Base-by-base conservation (phyloP, 1,284 basidiomycete genomes). In the Trichosporon asahii region DNA sequence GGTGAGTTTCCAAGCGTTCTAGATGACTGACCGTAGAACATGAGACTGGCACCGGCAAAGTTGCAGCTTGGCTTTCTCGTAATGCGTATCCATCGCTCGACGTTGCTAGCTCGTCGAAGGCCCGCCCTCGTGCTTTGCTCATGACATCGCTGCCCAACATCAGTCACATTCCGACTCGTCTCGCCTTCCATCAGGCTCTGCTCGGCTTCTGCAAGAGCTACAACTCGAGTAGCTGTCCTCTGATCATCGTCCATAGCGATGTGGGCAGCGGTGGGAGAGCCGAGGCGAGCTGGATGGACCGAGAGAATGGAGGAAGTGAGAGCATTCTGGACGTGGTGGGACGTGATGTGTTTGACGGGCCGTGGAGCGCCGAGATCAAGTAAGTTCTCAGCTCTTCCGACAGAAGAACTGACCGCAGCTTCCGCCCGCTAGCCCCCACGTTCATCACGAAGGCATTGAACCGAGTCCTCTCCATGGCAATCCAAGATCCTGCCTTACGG, bases 121-220 rank as follows among this genome's bases (percentile, higher is more conserved):
- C 72, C 2, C 64, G 70, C 37, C 77, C 75, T 0, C 78, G 79
- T 2, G 78, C 96, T 4, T 88, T 99, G 65, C 88, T 99, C 7
- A 85, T 99, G 8, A 95, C 98, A 80, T 93, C 98, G 71, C 86
- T 98, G 2, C 96, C 96, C 0, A 98, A 98, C 78, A 87, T 98
- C 55, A 84, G 92, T 4, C 91, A 95, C 77, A 82, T 86, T 0
- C 84, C 87, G 2, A 95, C 92, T 0, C 90, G 90, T 72, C 83
- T 86, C 3, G 87, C 88, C 0, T 95, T 98, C 77, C 94, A 97
- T 74, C 84, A 87, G 0, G 86, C 90, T 0, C 82, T 99, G 0
- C 83, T 88, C 27, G 82, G 86, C 0, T 86, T 92, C 64, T 88
- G 89, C 15, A 80, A 84, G 65, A 27, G 80, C 84, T 66, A 74